A percentile compares a stretch with the other conserved stretches of the same genome.
These are phyloP conservation scores for Fusarium decemcellulare DNA, from an alignment of 2,329 filamentous ascomycete species.

Conservation along the genomic window DNA sequence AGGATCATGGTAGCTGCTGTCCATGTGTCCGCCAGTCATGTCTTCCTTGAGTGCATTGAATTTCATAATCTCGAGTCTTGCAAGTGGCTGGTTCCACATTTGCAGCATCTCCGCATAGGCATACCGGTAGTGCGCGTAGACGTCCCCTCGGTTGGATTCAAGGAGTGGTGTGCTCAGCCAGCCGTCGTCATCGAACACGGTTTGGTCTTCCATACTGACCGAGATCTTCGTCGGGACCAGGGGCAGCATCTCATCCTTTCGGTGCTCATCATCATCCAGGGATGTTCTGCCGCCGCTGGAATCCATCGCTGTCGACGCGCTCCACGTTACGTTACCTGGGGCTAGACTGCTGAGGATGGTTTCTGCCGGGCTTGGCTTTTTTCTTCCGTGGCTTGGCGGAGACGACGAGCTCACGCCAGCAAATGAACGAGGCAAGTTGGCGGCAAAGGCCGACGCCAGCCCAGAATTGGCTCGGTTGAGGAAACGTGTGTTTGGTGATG, in stretches of 20 bases:
- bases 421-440: constrained; percentile 66
- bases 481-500: constrained; percentile 69
- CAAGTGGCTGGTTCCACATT: constrained; percentile 74
- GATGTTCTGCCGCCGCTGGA: constrained; percentile 65
- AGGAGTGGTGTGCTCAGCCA: constrained; percentile 73
- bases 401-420: constrained; percentile 58
- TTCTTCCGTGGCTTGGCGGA: constrained; percentile 60
- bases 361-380: constrained; percentile 74
- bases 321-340: constrained; percentile 66
- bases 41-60: constrained; percentile 74
- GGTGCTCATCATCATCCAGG: constrained; percentile 67
- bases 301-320: constrained; percentile 61
- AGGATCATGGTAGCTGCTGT: constrained; percentile 54
- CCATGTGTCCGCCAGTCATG: constrained; percentile 44
- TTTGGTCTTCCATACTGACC: constrained; percentile 72
- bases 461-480: constrained; percentile 69
- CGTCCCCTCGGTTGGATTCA: constrained; percentile 61
- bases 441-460: constrained; percentile 68
- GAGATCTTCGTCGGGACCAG: constrained; percentile 66
- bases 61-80: constrained; percentile 77
- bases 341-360: constrained; percentile 69
- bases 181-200: constrained; percentile 78
- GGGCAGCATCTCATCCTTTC: constrained; percentile 61
- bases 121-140: constrained; percentile 73
- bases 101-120: constrained; percentile 79